Conservation (phyloP, 108 stramenopile species). For the Poteriospumella lacustris region DNA sequence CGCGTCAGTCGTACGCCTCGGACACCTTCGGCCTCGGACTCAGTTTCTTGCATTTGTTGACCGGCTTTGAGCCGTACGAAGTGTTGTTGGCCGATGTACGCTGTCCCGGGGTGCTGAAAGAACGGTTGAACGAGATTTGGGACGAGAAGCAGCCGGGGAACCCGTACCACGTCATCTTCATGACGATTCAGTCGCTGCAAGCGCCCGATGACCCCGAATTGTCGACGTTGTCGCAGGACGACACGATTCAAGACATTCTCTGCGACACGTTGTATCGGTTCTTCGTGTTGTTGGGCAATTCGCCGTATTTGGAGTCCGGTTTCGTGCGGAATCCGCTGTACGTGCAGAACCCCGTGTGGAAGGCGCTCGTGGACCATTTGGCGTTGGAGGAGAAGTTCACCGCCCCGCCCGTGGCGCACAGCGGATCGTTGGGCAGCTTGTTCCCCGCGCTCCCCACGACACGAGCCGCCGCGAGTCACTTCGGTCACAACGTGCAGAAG, state of each 20-base stretch:
- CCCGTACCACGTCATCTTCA: constrained; percentile 59
- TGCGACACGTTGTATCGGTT: constrained; percentile 87
- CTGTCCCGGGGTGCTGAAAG: constrained; percentile 64
- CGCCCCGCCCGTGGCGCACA: too few species aligned
- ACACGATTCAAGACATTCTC: constrained; percentile 67
- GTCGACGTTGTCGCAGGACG: constrained; percentile 58
- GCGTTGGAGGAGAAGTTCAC: too few species aligned
- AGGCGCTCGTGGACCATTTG: not conserved
- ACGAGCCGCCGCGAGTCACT: not conserved
- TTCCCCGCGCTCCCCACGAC: not conserved
- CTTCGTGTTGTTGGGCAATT: constrained; percentile 79
- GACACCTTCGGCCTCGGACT: constrained; percentile 89
- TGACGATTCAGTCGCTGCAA: constrained; percentile 49
- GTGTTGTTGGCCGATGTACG: constrained; percentile 80
- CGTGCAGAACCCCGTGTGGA: not conserved
- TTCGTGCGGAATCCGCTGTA: not conserved
- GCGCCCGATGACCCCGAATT: constrained; percentile 40
- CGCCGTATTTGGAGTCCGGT: constrained; percentile 27
- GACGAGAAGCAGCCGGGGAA: constrained; percentile 11
- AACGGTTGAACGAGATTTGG: constrained; percentile 68
- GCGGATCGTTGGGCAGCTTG: not conserved
- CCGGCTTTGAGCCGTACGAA: constrained; percentile 91
- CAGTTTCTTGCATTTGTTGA: constrained; percentile 86
- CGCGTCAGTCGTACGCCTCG: constrained; percentile 70
- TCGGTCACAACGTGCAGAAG: not conserved